These are phyloP conservation scores for Polychaeton citri DNA, from an alignment of 2,329 filamentous ascomycete species.

Conservation along the genomic window DNA sequence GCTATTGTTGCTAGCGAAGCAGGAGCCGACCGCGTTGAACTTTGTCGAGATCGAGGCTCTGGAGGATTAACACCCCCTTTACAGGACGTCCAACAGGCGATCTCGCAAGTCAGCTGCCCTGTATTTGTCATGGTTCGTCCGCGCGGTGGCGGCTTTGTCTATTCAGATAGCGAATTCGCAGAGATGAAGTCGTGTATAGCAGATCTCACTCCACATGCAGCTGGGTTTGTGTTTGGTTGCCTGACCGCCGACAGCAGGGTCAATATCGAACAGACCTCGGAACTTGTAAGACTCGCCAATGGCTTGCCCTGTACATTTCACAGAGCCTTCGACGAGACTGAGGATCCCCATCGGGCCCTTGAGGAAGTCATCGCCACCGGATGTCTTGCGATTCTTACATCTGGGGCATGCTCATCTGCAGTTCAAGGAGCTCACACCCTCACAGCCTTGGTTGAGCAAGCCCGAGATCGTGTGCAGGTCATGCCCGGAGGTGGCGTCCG, in stretches of 20 bases:
- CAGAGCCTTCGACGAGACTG: slow-evolving; percentile 37
- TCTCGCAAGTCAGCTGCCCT: slow-evolving; percentile 23
- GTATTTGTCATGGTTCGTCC: slow-evolving; percentile 43
- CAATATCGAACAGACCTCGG: slow-evolving; percentile 27
- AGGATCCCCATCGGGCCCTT: slow-evolving; percentile 18
- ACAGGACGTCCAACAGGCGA: slow-evolving; percentile 15
- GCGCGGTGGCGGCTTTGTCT: slow-evolving; percentile 32
- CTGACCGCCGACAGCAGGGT: slow-evolving; percentile 22
- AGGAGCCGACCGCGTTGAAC: slow-evolving; percentile 40
- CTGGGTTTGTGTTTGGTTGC: slow-evolving; percentile 42
- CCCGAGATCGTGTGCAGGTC: slow-evolving; percentile 25
- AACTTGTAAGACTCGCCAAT: slow-evolving; percentile 29
- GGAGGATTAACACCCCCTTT: slow-evolving; percentile 31
- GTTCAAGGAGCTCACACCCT: slow-evolving; percentile 23
- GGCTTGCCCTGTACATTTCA: slow-evolving; percentile 41
- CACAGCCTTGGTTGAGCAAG: slow-evolving; percentile 16
- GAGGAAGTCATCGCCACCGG: slow-evolving; percentile 29
- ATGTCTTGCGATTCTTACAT: slow-evolving; percentile 36
- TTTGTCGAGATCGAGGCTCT: slow-evolving; percentile 27
- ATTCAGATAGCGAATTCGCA: slow-evolving; percentile 27
- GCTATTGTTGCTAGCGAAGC: slow-evolving; percentile 27
- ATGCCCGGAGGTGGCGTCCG: slow-evolving; percentile 41
- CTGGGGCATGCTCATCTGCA: slow-evolving; percentile 27
- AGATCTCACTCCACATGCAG: slow-evolving; percentile 21
- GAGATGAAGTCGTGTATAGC: slow-evolving; percentile 30